These are phyloP conservation scores for Blastobotrys attinorum DNA, from an alignment of 805 yeast genomes.

Conservation along the genomic window DNA sequence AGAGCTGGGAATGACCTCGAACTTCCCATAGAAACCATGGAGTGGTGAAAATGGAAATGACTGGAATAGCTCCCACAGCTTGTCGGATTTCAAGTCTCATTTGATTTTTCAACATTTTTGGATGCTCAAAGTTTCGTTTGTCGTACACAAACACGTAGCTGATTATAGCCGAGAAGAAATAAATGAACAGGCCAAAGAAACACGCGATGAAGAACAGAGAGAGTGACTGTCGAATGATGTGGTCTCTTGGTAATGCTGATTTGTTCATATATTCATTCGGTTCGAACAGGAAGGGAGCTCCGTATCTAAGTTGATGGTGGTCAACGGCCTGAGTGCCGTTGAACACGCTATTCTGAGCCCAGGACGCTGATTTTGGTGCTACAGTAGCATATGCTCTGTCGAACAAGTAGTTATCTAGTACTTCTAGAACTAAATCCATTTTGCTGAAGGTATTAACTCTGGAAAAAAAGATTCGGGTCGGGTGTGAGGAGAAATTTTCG, in stretches of 20 bases:
- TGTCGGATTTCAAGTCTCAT: slow-evolving; percentile 72
- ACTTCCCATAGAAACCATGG: slow-evolving; percentile 88
- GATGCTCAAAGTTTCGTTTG: slow-evolving; percentile 86
- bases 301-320: no score
- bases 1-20: slow-evolving; percentile 74
- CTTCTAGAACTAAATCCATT: slow-evolving; percentile 91
- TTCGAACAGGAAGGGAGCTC: slow-evolving; percentile 37
- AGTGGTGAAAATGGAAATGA: slow-evolving; percentile 76
- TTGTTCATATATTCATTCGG: slow-evolving; percentile 48
- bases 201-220: slow-evolving; percentile 64
- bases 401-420: slow-evolving; percentile 60
- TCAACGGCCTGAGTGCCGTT: background rate
- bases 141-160: slow-evolving; percentile 78
- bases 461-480: no score
- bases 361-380: slow-evolving; percentile 38
- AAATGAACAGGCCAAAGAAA: slow-evolving; percentile 80
- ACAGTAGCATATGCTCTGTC: slow-evolving; percentile 67
- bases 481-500: no score
- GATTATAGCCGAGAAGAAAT: slow-evolving; percentile 65
- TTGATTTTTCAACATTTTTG: slow-evolving; percentile 91
- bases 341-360: background rate
- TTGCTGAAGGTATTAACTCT: background rate
- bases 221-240: slow-evolving; percentile 59
- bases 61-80: slow-evolving; percentile 77
- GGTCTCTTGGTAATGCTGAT: slow-evolving; percentile 69